Base-by-base conservation (phyloP, 2,329 filamentous ascomycete genomes). In the Scopulariopsis brevicaulis region DNA sequence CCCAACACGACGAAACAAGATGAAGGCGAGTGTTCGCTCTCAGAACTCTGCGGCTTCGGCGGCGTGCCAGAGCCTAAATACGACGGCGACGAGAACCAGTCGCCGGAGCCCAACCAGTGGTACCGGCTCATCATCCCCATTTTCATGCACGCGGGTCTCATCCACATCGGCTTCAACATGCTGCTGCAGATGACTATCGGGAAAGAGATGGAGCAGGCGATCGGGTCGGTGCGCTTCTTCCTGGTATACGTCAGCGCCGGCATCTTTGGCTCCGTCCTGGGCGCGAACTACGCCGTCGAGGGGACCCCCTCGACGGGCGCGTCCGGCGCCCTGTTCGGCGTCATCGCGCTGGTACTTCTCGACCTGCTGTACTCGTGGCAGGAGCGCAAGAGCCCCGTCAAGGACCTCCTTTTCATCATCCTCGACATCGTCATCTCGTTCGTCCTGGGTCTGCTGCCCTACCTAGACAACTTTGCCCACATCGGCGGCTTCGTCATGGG, bases 401-500 rank as follows among this genome's bases (percentile, higher is more conserved):
- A 89, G 63, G 94, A 97, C 65, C 75, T 99, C n/a, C 74, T 89
- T 57, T 96, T 95, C 70, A 88, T 97, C 69, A 62, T 92, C 53
- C 73, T 96, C 58, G 92, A 96, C 66, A 83, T 97, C 61, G 75
- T 85, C 63, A 91, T 99, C 63, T 90, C 91, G 0, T 96, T 99
- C 68, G 90, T 94, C 18, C 81, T 99, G 2, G 94, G 94, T 37
- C 80, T 99, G 4, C 79, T 99, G 1, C 94, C 94, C 0, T 93
- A 92, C 10, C 74, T 99, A 53, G 94, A 99, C 76, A 99, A 99
- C 71, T 99, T 97, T 71, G 89, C 90, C 18, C 94, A 99, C 64
- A 96, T 99, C 61, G 94, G 94, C 58, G 94, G 94, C 1, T 96
- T 97, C 70, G 73, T 96, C 55, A 96, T 96, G 84, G 94, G 94